These are phyloP conservation scores for Mucor racemosus DNA, from an alignment of 371 early-diverging fungal species.

Conservation along the genomic window DNA sequence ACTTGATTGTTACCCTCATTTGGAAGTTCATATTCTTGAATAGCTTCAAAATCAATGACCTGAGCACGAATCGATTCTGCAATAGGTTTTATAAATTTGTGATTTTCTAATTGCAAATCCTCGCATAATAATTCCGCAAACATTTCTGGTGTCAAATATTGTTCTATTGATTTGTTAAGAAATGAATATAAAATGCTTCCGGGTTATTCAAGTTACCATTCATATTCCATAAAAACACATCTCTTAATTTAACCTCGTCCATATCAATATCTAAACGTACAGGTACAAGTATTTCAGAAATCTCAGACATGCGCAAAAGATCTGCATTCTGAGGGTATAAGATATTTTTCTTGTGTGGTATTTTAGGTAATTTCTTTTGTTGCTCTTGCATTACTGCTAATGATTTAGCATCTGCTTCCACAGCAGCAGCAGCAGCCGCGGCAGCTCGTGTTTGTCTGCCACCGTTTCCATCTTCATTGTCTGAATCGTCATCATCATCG, in stretches of 20 bases:
- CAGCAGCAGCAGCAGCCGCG: slow-evolving; percentile 8
- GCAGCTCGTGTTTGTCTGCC: slow-evolving; percentile 12
- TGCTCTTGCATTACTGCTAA: slow-evolving; percentile 12
- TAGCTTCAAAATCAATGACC: slow-evolving; percentile 45
- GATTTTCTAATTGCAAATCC: slow-evolving; percentile 70
- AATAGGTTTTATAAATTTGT: slow-evolving; percentile 67
- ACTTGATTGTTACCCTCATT: slow-evolving; percentile 29
- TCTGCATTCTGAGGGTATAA: slow-evolving; percentile 25
- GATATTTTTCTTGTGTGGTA: slow-evolving; percentile 37
- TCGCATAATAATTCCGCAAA: slow-evolving; percentile 89
- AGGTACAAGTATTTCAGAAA: slow-evolving; percentile 73
- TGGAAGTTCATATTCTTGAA: slow-evolving; percentile 41
- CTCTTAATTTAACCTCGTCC: slow-evolving; percentile 74
- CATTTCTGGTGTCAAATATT: slow-evolving; percentile 84
- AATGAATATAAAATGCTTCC: no score
- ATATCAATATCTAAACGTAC: slow-evolving; percentile 82
- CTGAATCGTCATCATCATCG: slow-evolving; percentile 31
- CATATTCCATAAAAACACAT: slow-evolving; percentile 85
- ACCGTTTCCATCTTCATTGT: slow-evolving; percentile 11
- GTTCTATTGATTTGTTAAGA: slow-evolving; percentile 49
- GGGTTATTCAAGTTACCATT: slow-evolving; percentile 55
- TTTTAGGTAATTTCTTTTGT: slow-evolving; percentile 23
- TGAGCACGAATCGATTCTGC: slow-evolving; percentile 76
- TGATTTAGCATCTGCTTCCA: slow-evolving; percentile 6
- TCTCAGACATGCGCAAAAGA: slow-evolving; percentile 57